Conservation (phyloP, 495 filamentous ascomycete species). For the Penicillium psychrofluorescens region DNA sequence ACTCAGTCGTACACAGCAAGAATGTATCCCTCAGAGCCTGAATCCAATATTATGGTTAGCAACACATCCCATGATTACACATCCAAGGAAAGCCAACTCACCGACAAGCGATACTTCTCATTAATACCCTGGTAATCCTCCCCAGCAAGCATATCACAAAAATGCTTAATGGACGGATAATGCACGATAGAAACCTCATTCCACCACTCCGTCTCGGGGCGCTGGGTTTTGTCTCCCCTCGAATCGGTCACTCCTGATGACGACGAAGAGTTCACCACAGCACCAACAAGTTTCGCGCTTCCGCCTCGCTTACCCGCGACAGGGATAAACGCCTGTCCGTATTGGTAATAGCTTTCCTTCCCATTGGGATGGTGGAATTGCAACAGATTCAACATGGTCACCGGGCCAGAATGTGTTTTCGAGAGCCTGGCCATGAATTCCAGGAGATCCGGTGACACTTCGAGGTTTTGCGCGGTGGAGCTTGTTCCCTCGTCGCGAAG, state of each 20-base stretch:
- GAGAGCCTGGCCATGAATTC: slow-evolving; percentile 37
- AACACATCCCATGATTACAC: neutral
- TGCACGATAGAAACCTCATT: slow-evolving; percentile 59
- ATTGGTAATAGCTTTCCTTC: slow-evolving; percentile 49
- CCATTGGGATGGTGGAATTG: slow-evolving; percentile 45
- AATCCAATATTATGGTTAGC: neutral
- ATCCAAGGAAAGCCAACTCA: slow-evolving; percentile 12
- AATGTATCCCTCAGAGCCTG: slow-evolving; percentile 53
- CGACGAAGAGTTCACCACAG: slow-evolving; percentile 31
- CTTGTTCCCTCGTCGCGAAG: slow-evolving; percentile 17
- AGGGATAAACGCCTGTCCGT: slow-evolving; percentile 50
- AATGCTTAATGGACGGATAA: slow-evolving; percentile 57
- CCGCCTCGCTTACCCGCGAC: slow-evolving; percentile 50
- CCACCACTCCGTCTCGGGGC: slow-evolving; percentile 34
- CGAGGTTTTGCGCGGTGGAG: slow-evolving; percentile 42
- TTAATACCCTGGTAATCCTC: slow-evolving; percentile 60
- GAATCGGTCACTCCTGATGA: slow-evolving; percentile 14
- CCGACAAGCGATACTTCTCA: slow-evolving; percentile 43
- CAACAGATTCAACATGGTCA: slow-evolving; percentile 65
- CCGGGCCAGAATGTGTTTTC: slow-evolving; percentile 33
- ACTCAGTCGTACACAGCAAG: slow-evolving; percentile 54
- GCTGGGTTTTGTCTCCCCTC: neutral
- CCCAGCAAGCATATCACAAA: slow-evolving; percentile 55
- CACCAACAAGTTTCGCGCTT: slow-evolving; percentile 56
- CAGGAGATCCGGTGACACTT: slow-evolving; percentile 43